These are phyloP conservation scores for Pyrus communis DNA, from an alignment of 306 rosid species.

Conservation along the genomic window DNA sequence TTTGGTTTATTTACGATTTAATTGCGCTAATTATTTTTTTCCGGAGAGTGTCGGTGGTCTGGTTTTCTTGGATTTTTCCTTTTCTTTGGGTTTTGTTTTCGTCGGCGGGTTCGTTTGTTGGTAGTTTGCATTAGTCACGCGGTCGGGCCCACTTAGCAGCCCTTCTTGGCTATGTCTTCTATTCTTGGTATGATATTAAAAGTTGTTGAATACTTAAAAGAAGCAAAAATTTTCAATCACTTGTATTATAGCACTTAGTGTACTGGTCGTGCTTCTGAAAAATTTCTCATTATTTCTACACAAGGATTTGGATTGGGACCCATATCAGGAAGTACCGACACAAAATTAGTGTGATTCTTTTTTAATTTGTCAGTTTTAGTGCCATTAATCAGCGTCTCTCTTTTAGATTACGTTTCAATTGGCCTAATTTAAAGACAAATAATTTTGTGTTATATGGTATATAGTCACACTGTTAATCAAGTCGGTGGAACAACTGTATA, in stretches of 20 bases:
- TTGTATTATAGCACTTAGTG: too few species aligned
- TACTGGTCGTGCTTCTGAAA: too few species aligned
- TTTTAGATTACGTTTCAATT: background rate
- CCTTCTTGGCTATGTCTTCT: background rate
- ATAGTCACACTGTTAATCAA: too few species aligned
- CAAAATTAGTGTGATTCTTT: too few species aligned
- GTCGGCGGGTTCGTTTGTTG: conserved; percentile 22
- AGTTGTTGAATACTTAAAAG: too few species aligned
- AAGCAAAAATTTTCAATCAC: too few species aligned
- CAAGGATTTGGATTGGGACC: background rate
- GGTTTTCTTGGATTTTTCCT: background rate
- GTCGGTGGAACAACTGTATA: background rate
- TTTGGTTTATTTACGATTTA: background rate
- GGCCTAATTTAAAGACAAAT: background rate
- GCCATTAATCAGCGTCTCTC: background rate
- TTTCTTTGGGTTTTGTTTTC: background rate
- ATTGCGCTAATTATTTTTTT: conserved; percentile 5
- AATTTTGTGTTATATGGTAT: too few species aligned
- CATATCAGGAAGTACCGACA: too few species aligned
- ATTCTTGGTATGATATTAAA: too few species aligned
- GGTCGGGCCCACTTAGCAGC: conserved; percentile 23
- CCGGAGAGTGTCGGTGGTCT: conserved; percentile 57
- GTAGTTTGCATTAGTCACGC: conserved; percentile 46
- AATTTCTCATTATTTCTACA: too few species aligned
- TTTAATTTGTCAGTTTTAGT: too few species aligned